Conservation (phyloP, 1,284 basidiomycete genomes). For the Ceratobasidium sp. region DNA sequence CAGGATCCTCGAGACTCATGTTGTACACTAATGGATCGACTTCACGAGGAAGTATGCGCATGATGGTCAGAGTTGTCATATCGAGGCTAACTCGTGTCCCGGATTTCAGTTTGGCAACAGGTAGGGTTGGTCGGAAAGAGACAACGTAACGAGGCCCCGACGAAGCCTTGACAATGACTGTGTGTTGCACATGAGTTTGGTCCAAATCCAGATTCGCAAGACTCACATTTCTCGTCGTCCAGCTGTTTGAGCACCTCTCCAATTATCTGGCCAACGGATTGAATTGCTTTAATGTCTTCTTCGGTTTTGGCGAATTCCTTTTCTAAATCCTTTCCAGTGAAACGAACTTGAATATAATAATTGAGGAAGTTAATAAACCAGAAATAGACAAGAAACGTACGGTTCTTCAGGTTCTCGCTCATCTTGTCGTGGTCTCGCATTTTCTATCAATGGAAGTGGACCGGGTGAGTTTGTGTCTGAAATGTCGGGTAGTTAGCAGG, state of each 20-base stretch:
- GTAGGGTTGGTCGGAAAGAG: constrained; percentile 93
- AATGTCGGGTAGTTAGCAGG: constrained; percentile 5
- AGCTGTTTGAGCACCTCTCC: constrained; percentile 99
- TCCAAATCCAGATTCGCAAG: background rate
- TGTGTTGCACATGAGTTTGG: background rate
- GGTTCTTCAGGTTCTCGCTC: constrained; percentile 83
- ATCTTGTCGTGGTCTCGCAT: constrained; percentile 84
- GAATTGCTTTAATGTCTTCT: constrained; percentile 98
- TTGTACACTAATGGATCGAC: constrained; percentile 99
- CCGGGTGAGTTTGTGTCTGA: constrained; percentile 38
- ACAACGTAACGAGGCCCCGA: constrained; percentile 99
- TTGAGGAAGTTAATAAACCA: constrained; percentile 8
- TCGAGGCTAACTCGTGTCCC: constrained; percentile 97
- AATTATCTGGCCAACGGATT: constrained; percentile 98
- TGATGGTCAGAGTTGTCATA: constrained; percentile 99
- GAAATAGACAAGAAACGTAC: constrained; percentile 55
- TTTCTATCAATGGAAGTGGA: constrained; percentile 68
- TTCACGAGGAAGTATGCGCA: constrained; percentile 97
- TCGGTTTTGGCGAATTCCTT: constrained; percentile 95
- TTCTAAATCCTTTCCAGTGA: constrained; percentile 86
- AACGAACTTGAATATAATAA: constrained; percentile 62
- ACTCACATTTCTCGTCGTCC: constrained; percentile 95
- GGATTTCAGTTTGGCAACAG: constrained; percentile 91
- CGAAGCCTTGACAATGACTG: constrained; percentile 99
- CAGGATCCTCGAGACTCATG: constrained; percentile 98